These are phyloP conservation scores for Quercus glauca DNA, from an alignment of 306 rosid genomes.

Conservation along the genomic window DNA sequence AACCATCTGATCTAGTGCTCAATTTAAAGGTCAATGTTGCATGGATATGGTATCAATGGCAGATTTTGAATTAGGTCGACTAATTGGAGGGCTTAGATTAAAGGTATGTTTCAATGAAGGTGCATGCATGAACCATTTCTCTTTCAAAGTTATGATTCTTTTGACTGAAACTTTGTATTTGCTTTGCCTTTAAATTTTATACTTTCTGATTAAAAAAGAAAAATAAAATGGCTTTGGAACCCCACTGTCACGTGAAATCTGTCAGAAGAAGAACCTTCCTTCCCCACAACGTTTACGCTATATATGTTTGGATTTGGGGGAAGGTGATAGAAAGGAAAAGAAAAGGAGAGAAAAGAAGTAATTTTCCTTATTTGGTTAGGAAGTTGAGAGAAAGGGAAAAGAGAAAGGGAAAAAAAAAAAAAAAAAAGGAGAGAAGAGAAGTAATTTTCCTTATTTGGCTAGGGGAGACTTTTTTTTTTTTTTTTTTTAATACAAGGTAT, in stretches of 20 bases:
- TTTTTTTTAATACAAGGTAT: no score
- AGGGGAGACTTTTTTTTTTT: no score
- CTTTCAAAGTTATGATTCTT: conserved; percentile 12
- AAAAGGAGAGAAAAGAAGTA: no score
- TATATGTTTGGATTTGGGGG: no score
- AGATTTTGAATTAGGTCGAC: conserved; percentile 32
- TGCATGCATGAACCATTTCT: conserved; percentile 49
- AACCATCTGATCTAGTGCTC: conserved; percentile 24
- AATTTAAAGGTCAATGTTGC: conserved; percentile 27
- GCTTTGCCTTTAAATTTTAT: conserved; percentile 22
- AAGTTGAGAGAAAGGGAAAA: no score
- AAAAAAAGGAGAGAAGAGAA: no score
- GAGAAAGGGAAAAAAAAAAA: no score
- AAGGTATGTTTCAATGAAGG: conserved; percentile 27
- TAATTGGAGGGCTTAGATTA: background rate
- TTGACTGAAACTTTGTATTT: conserved; percentile 27
- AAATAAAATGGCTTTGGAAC: conserved; percentile 21
- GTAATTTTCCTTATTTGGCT: no score
- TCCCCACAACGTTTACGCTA: no score
- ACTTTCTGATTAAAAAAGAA: conserved; percentile 30
- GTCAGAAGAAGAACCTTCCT: conserved; percentile 43
- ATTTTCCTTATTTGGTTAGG: no score
- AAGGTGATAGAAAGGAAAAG: no score
- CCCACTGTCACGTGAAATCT: conserved; percentile 76
- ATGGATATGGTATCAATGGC: conserved; percentile 31